Evolutionary conservation across 2,329 filamentous ascomycete genomes (phyloP).

Genomic region (Fusarium torreyae): DNA sequence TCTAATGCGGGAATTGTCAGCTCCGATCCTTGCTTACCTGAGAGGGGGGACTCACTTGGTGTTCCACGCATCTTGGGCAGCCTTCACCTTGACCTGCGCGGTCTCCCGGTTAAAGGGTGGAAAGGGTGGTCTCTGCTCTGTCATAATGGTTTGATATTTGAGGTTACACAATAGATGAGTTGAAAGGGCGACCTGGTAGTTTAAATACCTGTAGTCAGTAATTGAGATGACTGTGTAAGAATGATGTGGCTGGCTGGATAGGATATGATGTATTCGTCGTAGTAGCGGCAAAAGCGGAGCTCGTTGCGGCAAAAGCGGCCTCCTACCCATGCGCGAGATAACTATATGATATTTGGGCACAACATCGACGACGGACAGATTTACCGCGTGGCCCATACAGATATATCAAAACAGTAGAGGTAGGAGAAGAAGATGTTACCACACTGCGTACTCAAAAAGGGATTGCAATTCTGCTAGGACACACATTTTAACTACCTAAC

Average conservation of each 20-base stretch:
- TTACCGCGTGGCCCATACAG: too few relatives aligned
- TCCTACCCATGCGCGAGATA: not conserved
- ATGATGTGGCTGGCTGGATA: not conserved
- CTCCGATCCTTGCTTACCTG: too few relatives aligned
- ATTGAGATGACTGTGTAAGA: not conserved
- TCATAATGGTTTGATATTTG: not conserved
- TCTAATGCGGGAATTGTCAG: constrained; percentile 56
- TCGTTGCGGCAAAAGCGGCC: constrained; percentile 11
- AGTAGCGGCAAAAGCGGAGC: constrained; percentile 9
- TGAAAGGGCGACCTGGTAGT: not conserved
- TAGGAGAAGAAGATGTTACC: too few relatives aligned
- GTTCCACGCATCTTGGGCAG: constrained; percentile 88
- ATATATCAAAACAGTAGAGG: too few relatives aligned
- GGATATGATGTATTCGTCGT: not conserved
- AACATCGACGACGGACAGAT: too few relatives aligned
- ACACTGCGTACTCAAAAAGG: too few relatives aligned
- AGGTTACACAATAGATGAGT: not conserved
- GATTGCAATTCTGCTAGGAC: too few relatives aligned
- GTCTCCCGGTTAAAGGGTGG: constrained; percentile 84
- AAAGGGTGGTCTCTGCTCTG: constrained; percentile 58
- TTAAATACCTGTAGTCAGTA: not conserved
- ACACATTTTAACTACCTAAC: too few relatives aligned
- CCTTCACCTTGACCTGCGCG: constrained; percentile 84
- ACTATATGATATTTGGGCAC: too few relatives aligned
- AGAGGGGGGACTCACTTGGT: constrained; percentile 66